Percentiles rank a stretch among this genome's conserved stretches.
Evolutionary conservation across 306 rosid genomes (phyloP).

Genomic region (Fragaria iinumae): DNA sequence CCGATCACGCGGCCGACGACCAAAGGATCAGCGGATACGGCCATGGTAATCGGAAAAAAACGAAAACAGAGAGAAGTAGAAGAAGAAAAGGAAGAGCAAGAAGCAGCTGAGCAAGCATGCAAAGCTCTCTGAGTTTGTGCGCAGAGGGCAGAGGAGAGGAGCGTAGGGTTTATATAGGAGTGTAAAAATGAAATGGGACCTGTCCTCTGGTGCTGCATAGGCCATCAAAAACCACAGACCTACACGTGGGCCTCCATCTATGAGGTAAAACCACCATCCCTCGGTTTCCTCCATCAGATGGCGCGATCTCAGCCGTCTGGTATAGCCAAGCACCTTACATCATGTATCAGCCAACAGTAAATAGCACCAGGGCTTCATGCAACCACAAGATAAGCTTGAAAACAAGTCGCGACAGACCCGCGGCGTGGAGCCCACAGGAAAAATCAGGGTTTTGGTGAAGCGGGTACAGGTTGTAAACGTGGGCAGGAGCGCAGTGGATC

Average conservation of each 20-base stretch:
- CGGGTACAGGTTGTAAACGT: conserved; percentile 6
- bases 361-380: conserved; percentile 4
- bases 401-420: conserved; percentile 2
- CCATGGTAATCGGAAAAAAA: conserved; percentile 36
- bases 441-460: neutral
- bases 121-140: neutral
- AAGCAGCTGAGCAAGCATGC: neutral
- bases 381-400: conserved; percentile 33
- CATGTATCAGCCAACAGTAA: conserved; percentile 14
- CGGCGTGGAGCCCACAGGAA: conserved; percentile 11
- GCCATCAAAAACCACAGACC: conserved; percentile 25
- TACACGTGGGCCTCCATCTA: conserved; percentile 42
- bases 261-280: conserved; percentile 28
- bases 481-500: neutral
- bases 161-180: conserved; percentile 38
- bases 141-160: neutral
- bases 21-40: conserved; percentile 73
- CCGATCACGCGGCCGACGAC: conserved; percentile 87
- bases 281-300: conserved; percentile 11
- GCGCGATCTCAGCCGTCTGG: conserved; percentile 23
- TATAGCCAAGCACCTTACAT: conserved; percentile 7
- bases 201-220: conserved; percentile 40
- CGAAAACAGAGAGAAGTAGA: neutral
- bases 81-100: neutral
- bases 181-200: neutral